These are phyloP conservation scores for Hebeloma cylindrosporum DNA, from an alignment of 768 basidiomycete species.

Conservation along the genomic window DNA sequence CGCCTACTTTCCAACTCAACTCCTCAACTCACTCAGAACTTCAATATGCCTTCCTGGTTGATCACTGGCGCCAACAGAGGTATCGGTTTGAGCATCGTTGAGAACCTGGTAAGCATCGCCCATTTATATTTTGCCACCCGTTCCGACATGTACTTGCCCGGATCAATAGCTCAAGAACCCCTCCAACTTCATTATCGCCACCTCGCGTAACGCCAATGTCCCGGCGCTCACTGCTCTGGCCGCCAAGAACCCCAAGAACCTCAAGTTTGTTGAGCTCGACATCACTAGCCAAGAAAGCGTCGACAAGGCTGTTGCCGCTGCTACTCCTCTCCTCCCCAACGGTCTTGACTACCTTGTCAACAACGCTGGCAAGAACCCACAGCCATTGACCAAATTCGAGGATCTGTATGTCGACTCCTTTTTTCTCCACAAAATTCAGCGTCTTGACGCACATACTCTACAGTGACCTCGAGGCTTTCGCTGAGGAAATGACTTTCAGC, in stretches of 20 bases:
- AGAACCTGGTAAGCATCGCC: slow-evolving; percentile 13
- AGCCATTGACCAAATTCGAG: slow-evolving; percentile 18
- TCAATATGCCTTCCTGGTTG: slow-evolving; percentile 25
- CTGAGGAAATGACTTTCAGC: slow-evolving; percentile 20
- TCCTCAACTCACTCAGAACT: background rate
- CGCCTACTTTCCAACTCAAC: background rate
- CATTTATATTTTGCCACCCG: background rate
- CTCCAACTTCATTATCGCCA: slow-evolving; percentile 24
- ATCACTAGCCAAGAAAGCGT: slow-evolving; percentile 19
- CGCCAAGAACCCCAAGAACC: slow-evolving; percentile 14
- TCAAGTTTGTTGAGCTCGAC: slow-evolving; percentile 21
- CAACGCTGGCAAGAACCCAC: slow-evolving; percentile 20
- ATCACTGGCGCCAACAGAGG: slow-evolving; percentile 28
- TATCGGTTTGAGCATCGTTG: slow-evolving; percentile 20
- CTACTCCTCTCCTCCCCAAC: slow-evolving; percentile 19
- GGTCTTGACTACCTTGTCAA: slow-evolving; percentile 25
- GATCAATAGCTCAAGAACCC: slow-evolving; percentile 21
- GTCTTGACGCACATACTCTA: too few relatives aligned
- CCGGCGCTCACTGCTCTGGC: slow-evolving; percentile 12
- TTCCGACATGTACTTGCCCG: background rate
- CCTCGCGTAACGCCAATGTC: slow-evolving; percentile 16
- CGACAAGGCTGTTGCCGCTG: slow-evolving; percentile 15
- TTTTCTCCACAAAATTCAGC: too few relatives aligned
- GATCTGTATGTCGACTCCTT: slow-evolving; percentile 18
- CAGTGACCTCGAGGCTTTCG: slow-evolving; percentile 21